phyloP scores from a whole-genome alignment of 2,329 filamentous ascomycete genomes.

The Beauveria caledonica region DNA sequence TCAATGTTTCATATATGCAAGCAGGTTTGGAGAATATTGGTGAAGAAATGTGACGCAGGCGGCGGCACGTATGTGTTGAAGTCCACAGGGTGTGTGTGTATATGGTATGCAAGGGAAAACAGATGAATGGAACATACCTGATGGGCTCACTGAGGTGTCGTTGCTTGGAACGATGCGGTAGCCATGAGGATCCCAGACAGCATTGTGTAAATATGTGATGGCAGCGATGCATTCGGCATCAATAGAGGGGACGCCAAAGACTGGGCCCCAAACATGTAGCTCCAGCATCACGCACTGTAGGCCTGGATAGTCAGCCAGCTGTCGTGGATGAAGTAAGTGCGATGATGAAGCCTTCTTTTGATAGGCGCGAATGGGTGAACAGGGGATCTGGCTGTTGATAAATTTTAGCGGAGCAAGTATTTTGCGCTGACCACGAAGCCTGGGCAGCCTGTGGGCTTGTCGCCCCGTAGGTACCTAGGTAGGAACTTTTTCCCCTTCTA shows the following conservation, averaged over 20 bases:
- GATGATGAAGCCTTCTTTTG: background rate
- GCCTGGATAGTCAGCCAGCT: background rate
- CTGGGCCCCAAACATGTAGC: slow-evolving; percentile 85
- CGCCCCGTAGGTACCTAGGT: too few relatives aligned
- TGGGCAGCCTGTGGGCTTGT: too few relatives aligned
- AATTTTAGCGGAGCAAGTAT: background rate
- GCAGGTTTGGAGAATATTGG: slow-evolving; percentile 4
- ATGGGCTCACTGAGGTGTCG: slow-evolving; percentile 62
- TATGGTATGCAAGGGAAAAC: background rate
- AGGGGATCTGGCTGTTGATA: background rate
- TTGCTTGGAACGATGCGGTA: slow-evolving; percentile 70
- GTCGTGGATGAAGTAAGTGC: background rate
- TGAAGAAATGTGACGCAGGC: background rate
- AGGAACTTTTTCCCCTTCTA: too few relatives aligned
- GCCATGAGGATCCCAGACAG: slow-evolving; percentile 41
- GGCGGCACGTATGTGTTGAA: slow-evolving; percentile 12
- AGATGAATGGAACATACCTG: slow-evolving; percentile 43
- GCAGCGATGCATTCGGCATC: slow-evolving; percentile 84
- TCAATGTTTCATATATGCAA: slow-evolving; percentile 7
- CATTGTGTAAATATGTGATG: slow-evolving; percentile 65
- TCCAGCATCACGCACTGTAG: slow-evolving; percentile 35
- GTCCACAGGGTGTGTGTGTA: background rate
- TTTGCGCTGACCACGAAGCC: background rate
- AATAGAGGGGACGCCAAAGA: slow-evolving; percentile 81
- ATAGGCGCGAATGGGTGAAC: background rate